phyloP scores from a whole-genome alignment of 192 early-diverging fungal genomes.

The Dimargaris verticillata region DNA sequence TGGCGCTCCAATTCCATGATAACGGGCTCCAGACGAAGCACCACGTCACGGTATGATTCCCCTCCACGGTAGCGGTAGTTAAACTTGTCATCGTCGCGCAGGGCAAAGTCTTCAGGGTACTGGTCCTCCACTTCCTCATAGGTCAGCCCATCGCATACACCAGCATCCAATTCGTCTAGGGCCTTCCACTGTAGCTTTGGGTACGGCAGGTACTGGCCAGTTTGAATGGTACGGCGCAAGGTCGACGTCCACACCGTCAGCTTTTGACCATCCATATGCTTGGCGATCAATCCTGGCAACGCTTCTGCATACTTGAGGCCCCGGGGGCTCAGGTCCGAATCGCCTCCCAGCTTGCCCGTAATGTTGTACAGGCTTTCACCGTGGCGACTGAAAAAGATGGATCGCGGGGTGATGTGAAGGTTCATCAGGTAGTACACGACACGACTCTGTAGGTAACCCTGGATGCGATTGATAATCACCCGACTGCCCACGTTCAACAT shows the following conservation, averaged over 20 bases:
- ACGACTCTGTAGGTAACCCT: conserved; percentile 87
- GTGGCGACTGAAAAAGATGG: conserved; percentile 82
- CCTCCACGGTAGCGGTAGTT: conserved; percentile 71
- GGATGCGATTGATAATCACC: conserved; percentile 86
- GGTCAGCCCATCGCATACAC: conserved; percentile 95
- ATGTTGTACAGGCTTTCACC: conserved; percentile 94
- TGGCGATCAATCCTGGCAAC: conserved; percentile 65
- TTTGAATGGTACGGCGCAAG: conserved; percentile 82
- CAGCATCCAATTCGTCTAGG: conserved; percentile 92
- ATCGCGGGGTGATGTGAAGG: conserved; percentile 86
- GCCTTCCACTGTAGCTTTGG: conserved; percentile 94
- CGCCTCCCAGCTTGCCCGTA: conserved; percentile 83
- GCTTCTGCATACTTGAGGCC: conserved; percentile 72
- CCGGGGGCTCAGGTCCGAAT: conserved; percentile 72
- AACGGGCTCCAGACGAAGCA: conserved; percentile 89
- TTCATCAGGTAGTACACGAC: conserved; percentile 99
- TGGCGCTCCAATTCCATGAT: conserved; percentile 99
- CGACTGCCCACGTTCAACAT: conserved; percentile 84
- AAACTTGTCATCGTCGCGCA: conserved; percentile 95
- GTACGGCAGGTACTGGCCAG: conserved; percentile 57
- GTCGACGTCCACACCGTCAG: conserved; percentile 96
- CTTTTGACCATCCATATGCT: conserved; percentile 53
- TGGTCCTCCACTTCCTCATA: conserved; percentile 94
- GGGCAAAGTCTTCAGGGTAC: conserved; percentile 87
- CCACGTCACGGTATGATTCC: conserved; percentile 91